Conservation (phyloP, 2,329 filamentous ascomycete genomes). For the Trichoderma sp. region DNA sequence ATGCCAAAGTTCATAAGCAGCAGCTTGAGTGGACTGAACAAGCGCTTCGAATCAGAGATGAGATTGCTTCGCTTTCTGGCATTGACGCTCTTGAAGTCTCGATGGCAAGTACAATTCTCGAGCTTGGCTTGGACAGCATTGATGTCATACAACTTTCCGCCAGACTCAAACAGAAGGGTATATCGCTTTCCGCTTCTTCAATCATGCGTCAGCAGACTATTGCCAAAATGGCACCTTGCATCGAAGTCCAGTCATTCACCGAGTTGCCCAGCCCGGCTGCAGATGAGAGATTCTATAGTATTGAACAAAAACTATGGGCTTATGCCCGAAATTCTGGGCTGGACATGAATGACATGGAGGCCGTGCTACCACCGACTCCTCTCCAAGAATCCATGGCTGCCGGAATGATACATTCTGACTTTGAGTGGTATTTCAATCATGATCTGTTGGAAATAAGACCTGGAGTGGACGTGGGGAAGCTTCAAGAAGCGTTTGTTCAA, state of each 20-base stretch:
- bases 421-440: constrained; percentile 80
- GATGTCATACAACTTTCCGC: constrained; percentile 84
- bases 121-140: constrained; percentile 88
- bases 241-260: constrained; percentile 1
- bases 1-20: background rate
- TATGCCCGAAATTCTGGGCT: constrained; percentile 41
- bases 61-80: constrained; percentile 64
- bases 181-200: constrained; percentile 69
- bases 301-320: constrained; percentile 39
- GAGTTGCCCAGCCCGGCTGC: background rate
- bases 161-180: constrained; percentile 60
- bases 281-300: constrained; percentile 27
- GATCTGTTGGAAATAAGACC: constrained; percentile 67
- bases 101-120: constrained; percentile 67
- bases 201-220: constrained; percentile 76
- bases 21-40: constrained; percentile 57
- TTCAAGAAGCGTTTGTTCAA: constrained; percentile 62
- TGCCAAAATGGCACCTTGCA: constrained; percentile 51
- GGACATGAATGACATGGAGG: constrained; percentile 50
- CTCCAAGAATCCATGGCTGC: constrained; percentile 85
- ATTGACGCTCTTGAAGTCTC: constrained; percentile 53
- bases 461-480: constrained; percentile 54
- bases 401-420: constrained; percentile 76
- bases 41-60: constrained; percentile 56
- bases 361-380: constrained; percentile 73